Base-by-base conservation (phyloP, 768 basidiomycete species). In the Lepiota subincarnata region DNA sequence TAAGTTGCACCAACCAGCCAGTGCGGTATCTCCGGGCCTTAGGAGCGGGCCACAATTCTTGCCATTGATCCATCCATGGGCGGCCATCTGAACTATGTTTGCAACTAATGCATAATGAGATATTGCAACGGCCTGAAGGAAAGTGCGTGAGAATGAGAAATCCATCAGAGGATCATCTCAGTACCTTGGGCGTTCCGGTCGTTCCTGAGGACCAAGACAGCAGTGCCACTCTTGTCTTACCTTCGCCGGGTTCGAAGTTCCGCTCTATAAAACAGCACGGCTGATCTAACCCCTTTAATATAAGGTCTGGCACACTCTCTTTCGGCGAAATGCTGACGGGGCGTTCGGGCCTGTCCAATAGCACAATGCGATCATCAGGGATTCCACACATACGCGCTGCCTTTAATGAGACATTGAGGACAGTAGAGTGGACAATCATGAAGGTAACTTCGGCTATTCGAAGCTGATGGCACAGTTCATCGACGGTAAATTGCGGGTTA, bases 201-300 rank as follows among this genome's bases (percentile, higher is more conserved):
- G 85, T 87, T 19, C 85, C 85, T 18, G 83, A 84, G 1, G 83
- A 85, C 70, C 86, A 85, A 55, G 74, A 78, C 39, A 87, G 66
- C 49, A 86, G 71, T 6, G 84, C 85, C 16, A 84, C 62, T 62
- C 80, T 86, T 35, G 68, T 78, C 67, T 71, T 83, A 36, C 72
- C 84, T 67, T 86, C 84, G 0, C 80, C 81, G 0, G 69, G 67
- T 11, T 50, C 59, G 44, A 86, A 65, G 14, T 61, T 64, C 24
- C 73, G 70, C 62, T 82, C 79, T 26, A 63, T 63, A 56, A 75
- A 81, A n/a, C 54, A 49, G 18, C 54, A 36, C 37, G 58, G 52
- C 28, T 61, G 53, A 47, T 62, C 46, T 13, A 61, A 45, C 4
- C 69, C 65, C 8, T 61, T 55, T 6, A 57, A 35, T 40, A 72